Percentiles rank a stretch among this genome's conserved stretches.
These are phyloP conservation scores for Paspalum vaginatum DNA, from an alignment of 176 grass and related monocot genomes.

Conservation along the genomic window DNA sequence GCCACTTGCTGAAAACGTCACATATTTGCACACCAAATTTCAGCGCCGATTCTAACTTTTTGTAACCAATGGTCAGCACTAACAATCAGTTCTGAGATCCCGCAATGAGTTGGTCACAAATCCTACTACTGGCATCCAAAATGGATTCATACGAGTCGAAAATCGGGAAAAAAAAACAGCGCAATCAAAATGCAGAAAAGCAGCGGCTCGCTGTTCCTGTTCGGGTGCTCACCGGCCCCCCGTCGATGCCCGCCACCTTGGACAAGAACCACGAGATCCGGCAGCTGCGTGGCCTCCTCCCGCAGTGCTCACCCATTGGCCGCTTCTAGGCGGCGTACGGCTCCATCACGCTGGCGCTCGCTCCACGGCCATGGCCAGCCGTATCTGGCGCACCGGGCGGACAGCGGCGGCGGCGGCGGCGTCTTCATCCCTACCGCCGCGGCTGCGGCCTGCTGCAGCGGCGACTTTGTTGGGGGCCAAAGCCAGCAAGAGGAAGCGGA, in stretches of 20 bases:
- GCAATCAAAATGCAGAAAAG: background rate
- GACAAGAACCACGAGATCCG: background rate
- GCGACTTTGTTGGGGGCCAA: background rate
- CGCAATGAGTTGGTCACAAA: background rate
- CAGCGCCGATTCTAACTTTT: background rate
- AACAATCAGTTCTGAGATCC: background rate
- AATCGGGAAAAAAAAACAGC: background rate
- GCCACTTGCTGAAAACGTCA: background rate
- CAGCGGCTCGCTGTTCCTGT: background rate
- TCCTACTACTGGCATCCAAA: background rate
- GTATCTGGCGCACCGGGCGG: no score
- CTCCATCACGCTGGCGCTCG: background rate
- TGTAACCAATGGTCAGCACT: background rate
- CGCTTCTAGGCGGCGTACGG: background rate
- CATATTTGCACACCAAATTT: background rate
- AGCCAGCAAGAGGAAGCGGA: no score
- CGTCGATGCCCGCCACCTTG: background rate
- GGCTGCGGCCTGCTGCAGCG: no score
- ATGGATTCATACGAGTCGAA: background rate
- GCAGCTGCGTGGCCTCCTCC: background rate
- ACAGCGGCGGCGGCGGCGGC: no score
- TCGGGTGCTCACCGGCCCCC: background rate
- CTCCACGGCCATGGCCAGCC: no score
- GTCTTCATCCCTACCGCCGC: no score
- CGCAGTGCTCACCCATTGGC: background rate